Base-by-base conservation (phyloP, 345 rosid species). In the Abelmoschus esculentus region DNA sequence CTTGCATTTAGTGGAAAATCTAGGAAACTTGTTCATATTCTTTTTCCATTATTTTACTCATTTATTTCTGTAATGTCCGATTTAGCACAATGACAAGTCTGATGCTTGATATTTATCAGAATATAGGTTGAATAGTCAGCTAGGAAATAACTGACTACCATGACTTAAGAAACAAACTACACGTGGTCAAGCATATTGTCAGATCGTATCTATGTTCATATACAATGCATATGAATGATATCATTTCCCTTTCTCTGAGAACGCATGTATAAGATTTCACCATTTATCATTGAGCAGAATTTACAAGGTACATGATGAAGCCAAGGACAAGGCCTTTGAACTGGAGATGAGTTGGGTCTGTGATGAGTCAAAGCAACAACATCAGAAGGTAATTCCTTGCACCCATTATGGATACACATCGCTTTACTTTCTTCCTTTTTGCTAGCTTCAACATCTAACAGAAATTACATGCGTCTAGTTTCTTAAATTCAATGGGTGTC, bases 311-410 rank as follows among this genome's bases (percentile, higher is more conserved):
- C 99, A 95, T 22, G 99, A 95, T 78, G 97, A 95, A 79, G 97
- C 99, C 31, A 95, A 91, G 83, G 99, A 95, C 81, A 91, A 95
- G 82, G 96, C 96, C 26, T 95, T 89, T 67, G 99, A 95, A 79
- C 74, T 91, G 74, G 99, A 95, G 74, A 84, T 95, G 96, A 95
- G 97, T 59, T 95, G 99, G 98, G 88, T 89, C 54, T 93, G 97
- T 52, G 96, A 91, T 6, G 97, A 95, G 68, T 93, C 98, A 5
- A 93, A 91, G 72, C 85, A 83, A 50, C 87, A 74, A 81, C 98
- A 89, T 71, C 85, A 87, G 77, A 93, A 93, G 97, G 98, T 89
- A 80, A 56, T 72, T 1, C 75, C 26, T 9, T 6, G 28, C 32
- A 5, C 17, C 31, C 3, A 61, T 15, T 46, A 42, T n/a, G 19